These are phyloP conservation scores for Lactarius evosmus DNA, from an alignment of 768 basidiomycete genomes.

Conservation along the genomic window DNA sequence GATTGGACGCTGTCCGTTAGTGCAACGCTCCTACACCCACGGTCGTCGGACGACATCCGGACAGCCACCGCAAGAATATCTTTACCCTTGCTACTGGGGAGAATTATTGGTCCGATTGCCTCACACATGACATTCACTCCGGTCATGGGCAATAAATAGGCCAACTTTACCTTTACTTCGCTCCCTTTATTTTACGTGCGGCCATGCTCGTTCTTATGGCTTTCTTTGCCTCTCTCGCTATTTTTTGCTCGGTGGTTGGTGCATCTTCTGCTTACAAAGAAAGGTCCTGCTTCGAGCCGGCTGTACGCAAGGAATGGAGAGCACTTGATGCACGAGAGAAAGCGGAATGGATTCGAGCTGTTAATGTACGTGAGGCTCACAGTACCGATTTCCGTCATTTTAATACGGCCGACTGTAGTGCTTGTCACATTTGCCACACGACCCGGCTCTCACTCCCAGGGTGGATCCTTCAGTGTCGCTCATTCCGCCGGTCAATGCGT, in stretches of 20 bases:
- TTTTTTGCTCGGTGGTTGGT: not conserved
- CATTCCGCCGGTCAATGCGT: slow-evolving; percentile 23
- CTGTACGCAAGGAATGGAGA: slow-evolving; percentile 32
- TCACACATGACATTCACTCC: not conserved
- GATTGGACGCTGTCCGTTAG: too few species aligned
- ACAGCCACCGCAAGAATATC: not conserved
- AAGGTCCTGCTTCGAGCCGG: slow-evolving; percentile 23
- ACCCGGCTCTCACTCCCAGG: slow-evolving; percentile 19
- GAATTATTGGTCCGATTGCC: too few species aligned
- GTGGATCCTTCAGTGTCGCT: slow-evolving; percentile 19
- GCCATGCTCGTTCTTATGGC: not conserved
- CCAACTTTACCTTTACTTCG: too few species aligned
- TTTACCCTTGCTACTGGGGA: not conserved
- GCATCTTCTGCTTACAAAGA: not conserved
- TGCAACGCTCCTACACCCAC: not conserved
- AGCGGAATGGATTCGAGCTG: slow-evolving; percentile 31
- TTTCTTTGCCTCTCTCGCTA: not conserved
- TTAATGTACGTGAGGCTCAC: slow-evolving; percentile 26
- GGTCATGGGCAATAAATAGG: slow-evolving; percentile 6
- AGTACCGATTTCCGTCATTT: not conserved
- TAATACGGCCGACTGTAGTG: slow-evolving; percentile 10
- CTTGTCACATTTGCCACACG: slow-evolving; percentile 25
- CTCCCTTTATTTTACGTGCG: not conserved
- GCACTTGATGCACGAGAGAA: slow-evolving; percentile 22
- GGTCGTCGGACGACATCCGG: not conserved